phyloP scores from a whole-genome alignment of 495 filamentous ascomycete species.

The Recurvomyces mirabilis region DNA sequence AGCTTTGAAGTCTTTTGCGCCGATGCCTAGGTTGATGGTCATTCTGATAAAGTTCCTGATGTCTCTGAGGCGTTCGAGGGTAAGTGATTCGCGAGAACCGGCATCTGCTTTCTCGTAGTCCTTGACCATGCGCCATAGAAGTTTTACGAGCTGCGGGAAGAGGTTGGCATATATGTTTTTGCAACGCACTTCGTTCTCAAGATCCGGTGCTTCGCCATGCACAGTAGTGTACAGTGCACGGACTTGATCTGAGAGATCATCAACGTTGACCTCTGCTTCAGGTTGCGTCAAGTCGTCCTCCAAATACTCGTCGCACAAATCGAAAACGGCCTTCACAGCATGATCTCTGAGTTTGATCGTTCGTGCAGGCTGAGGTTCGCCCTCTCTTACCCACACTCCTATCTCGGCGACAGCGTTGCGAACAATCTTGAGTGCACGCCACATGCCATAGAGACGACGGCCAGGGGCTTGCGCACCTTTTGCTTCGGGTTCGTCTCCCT shows the following conservation, averaged over 20 bases:
- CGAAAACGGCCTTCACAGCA: no score
- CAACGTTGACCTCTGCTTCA: slow-evolving; percentile 1
- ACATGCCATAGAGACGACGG: no score
- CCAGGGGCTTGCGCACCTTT: no score
- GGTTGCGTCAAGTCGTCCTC: no score
- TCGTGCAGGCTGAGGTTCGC: neutral
- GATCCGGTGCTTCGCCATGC: slow-evolving; percentile 1
- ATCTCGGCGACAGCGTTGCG: no score
- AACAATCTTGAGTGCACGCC: no score
- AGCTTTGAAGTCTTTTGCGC: slow-evolving; percentile 1
- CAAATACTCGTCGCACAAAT: no score
- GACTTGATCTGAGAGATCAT: neutral
- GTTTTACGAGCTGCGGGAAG: slow-evolving; percentile 12
- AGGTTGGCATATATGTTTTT: slow-evolving; percentile 16
- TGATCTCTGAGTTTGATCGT: neutral
- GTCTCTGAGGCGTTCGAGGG: neutral
- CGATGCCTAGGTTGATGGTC: slow-evolving; percentile 8
- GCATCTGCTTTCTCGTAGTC: slow-evolving; percentile 7
- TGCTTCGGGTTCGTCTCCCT: no score
- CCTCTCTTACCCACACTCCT: slow-evolving; percentile 8
- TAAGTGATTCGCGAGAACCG: no score
- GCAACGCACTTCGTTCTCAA: neutral
- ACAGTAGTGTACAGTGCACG: neutral
- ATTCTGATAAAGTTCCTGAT: slow-evolving; percentile 4
- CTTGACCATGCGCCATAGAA: neutral